Evolutionary conservation across 208 protist genomes (phyloP).

Genomic region (Wallacemonas sp.): DNA sequence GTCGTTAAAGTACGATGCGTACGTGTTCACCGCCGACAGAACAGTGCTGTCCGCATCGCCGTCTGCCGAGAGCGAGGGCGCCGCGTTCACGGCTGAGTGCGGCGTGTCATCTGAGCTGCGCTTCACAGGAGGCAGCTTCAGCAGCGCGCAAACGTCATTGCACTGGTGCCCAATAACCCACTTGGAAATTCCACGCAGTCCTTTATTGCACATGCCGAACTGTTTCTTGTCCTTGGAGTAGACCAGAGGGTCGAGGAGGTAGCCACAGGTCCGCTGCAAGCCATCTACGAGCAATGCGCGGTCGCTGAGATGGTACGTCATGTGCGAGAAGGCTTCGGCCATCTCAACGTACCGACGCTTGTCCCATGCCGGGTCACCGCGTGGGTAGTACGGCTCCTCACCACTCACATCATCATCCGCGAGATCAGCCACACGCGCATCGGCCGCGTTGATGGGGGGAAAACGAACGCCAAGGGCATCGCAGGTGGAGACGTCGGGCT

Average conservation of each 20-base stretch:
- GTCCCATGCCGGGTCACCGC: slow-evolving; percentile 19
- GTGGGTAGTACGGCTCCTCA: slow-evolving; percentile 25
- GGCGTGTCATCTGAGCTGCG: neutral
- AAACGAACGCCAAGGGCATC: slow-evolving; percentile 57
- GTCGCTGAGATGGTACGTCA: slow-evolving; percentile 35
- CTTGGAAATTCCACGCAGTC: slow-evolving; percentile 38
- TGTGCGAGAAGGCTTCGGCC: slow-evolving; percentile 79
- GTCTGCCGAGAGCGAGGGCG: too few species aligned
- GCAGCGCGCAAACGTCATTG: slow-evolving; percentile 39
- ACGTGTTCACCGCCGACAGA: neutral
- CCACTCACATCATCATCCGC: slow-evolving; percentile 9
- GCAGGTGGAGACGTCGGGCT: slow-evolving; percentile 55
- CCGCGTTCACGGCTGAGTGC: neutral
- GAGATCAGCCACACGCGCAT: slow-evolving; percentile 25
- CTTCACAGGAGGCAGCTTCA: slow-evolving; percentile 7
- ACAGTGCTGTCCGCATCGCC: neutral
- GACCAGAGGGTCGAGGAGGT: slow-evolving; percentile 65
- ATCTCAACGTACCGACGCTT: slow-evolving; percentile 36
- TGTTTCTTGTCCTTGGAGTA: slow-evolving; percentile 46
- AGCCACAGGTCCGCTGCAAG: slow-evolving; percentile 45
- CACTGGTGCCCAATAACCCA: slow-evolving; percentile 54
- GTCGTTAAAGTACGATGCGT: slow-evolving; percentile 3
- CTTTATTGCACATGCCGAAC: slow-evolving; percentile 64
- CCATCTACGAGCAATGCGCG: slow-evolving; percentile 43
- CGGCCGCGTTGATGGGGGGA: slow-evolving; percentile 15